Evolutionary conservation across 2,329 filamentous ascomycete genomes (phyloP).

Genomic region (Neofusicoccum sp.): DNA sequence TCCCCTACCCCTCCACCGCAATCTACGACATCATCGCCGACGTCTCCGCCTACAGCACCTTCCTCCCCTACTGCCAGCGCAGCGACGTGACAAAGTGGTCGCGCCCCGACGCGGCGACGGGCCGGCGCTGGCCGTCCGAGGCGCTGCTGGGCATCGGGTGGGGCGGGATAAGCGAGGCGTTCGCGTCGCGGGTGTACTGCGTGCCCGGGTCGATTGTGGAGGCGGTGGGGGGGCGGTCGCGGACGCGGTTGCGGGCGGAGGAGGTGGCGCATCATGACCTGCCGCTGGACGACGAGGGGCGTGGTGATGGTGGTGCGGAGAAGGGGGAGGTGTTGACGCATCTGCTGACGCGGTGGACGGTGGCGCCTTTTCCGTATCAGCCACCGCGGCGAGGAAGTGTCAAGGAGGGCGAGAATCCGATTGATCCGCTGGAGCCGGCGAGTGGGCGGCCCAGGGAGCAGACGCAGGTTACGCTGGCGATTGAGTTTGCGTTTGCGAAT

Average conservation of each 20-base stretch:
- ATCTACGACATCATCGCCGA: constrained; percentile 88
- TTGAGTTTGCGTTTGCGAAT: constrained; percentile 83
- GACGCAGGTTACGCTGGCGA: constrained; percentile 72
- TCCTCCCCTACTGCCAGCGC: constrained; percentile 86
- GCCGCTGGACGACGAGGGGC: not conserved
- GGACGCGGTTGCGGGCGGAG: constrained; percentile 19
- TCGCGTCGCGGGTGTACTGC: constrained; percentile 77
- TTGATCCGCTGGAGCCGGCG: constrained; percentile 23
- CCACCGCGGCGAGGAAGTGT: constrained; percentile 36
- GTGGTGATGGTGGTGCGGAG: not conserved
- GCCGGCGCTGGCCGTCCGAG: constrained; percentile 64
- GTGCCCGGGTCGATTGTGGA: constrained; percentile 53
- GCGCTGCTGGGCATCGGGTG: constrained; percentile 84
- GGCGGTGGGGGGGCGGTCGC: constrained; percentile 20
- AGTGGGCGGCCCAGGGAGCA: constrained; percentile 37
- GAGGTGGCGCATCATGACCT: constrained; percentile 12
- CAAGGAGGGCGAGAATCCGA: constrained; percentile 34
- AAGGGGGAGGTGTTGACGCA: constrained; percentile 58
- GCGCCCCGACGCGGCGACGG: constrained; percentile 45
- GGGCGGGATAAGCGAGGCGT: constrained; percentile 78
- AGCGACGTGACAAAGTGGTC: constrained; percentile 78
- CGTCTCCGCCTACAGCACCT: constrained; percentile 76
- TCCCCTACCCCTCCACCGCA: constrained; percentile 68
- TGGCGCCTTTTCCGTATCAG: constrained; percentile 52
- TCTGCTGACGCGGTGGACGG: constrained; percentile 68